A percentile compares a stretch with the other conserved stretches of the same genome.
These are phyloP conservation scores for Fusarium sp. DNA, from an alignment of 2,329 filamentous ascomycete genomes.

Conservation along the genomic window DNA sequence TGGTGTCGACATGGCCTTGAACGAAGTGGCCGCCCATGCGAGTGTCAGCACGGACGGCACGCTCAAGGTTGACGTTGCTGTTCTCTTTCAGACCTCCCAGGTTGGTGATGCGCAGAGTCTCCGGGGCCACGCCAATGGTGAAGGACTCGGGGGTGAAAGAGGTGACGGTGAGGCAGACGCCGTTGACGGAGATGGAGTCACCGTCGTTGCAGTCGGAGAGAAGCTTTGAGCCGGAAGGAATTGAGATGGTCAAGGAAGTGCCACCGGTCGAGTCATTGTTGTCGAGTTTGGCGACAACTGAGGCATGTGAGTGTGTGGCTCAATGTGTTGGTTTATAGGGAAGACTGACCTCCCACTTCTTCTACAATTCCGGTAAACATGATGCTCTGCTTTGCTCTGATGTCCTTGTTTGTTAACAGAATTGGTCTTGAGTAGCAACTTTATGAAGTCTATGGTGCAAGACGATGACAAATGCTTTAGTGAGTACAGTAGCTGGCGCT, in stretches of 20 bases:
- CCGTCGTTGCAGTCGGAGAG: conserved; percentile 88
- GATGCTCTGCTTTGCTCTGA: conserved; percentile 33
- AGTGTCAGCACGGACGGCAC: conserved; percentile 90
- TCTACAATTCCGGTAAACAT: conserved; percentile 99
- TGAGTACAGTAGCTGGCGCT: conserved; percentile 22
- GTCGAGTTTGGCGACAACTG: conserved; percentile 88
- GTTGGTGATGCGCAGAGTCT: conserved; percentile 96
- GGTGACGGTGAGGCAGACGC: conserved; percentile 93
- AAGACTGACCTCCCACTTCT: conserved; percentile 85
- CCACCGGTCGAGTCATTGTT: conserved; percentile 86
- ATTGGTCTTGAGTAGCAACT: neutral
- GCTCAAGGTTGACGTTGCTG: conserved; percentile 90
- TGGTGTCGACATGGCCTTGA: conserved; percentile 96
- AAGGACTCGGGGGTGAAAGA: conserved; percentile 71
- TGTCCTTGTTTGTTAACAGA: neutral
- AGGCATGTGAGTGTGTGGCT: conserved; percentile 51
- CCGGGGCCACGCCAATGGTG: conserved; percentile 94
- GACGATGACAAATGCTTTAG: conserved; percentile 48
- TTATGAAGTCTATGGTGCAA: neutral
- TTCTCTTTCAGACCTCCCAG: conserved; percentile 79
- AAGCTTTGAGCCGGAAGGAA: conserved; percentile 77
- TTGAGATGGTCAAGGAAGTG: conserved; percentile 89
- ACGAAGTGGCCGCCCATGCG: conserved; percentile 99
- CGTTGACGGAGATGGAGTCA: conserved; percentile 96
- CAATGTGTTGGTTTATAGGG: neutral